phyloP scores from a whole-genome alignment of 768 basidiomycete species.

The Xanthoconium stramineum region DNA sequence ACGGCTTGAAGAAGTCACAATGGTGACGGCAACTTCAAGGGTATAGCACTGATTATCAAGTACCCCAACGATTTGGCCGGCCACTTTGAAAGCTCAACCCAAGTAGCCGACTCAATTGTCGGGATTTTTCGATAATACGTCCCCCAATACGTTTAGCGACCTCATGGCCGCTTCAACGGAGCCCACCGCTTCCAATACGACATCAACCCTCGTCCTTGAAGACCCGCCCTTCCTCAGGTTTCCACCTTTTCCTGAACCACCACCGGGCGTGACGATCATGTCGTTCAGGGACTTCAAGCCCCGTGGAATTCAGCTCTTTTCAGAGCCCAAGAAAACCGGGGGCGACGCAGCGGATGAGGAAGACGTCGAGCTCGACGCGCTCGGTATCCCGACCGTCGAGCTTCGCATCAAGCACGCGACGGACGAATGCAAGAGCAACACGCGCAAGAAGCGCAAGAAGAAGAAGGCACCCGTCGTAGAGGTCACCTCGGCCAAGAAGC shows the following conservation, averaged over 20 bases:
- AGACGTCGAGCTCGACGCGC: conserved; percentile 60
- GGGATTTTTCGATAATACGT: conserved; percentile 9
- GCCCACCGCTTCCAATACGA: conserved; percentile 16
- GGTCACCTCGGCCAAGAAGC: conserved; percentile 20
- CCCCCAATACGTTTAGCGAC: conserved; percentile 14
- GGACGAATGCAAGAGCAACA: conserved; percentile 56
- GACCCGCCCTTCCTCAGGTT: conserved; percentile 32
- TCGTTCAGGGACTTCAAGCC: conserved; percentile 59
- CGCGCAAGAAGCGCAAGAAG: conserved; percentile 49
- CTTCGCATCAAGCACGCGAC: conserved; percentile 50
- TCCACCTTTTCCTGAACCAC: conserved; percentile 48
- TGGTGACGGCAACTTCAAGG: neutral
- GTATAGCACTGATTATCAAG: conserved; percentile 12
- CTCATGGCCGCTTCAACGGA: conserved; percentile 20
- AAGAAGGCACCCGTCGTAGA: conserved; percentile 24
- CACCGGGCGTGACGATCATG: conserved; percentile 45
- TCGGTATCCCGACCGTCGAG: conserved; percentile 64
- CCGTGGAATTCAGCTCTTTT: conserved; percentile 51
- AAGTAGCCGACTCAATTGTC: conserved; percentile 16
- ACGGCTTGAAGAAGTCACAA: no score
- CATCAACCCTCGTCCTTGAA: neutral
- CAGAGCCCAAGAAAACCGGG: conserved; percentile 32
- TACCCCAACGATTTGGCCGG: conserved; percentile 1
- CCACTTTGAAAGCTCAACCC: neutral
- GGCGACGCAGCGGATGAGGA: conserved; percentile 33